Percentiles rank a stretch among this genome's conserved stretches.
These are phyloP conservation scores for Camelina sativa DNA, from an alignment of 345 rosid species.

Conservation along the genomic window DNA sequence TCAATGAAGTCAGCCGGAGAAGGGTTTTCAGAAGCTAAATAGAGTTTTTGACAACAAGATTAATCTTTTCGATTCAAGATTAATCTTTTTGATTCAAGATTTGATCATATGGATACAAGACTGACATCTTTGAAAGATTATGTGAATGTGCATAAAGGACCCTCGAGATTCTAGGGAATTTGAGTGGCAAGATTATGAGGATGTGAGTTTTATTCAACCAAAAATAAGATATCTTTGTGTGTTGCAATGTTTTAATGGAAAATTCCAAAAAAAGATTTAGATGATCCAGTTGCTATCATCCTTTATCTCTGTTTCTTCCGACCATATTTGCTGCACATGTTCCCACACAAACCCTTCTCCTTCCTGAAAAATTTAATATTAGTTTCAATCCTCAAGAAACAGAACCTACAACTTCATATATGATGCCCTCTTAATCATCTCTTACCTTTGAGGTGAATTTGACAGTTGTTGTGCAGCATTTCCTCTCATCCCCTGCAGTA, in stretches of 20 bases:
- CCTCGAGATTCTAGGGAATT: not conserved
- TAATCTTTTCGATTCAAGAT: not conserved
- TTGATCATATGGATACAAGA: not conserved
- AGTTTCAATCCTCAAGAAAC: conserved; percentile 27
- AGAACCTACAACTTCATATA: not conserved
- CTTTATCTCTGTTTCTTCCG: conserved; percentile 53
- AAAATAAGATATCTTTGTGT: not conserved
- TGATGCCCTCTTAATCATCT: conserved; percentile 17
- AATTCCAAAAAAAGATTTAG: not conserved
- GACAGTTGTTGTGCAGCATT: conserved; percentile 61
- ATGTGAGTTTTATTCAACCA: conserved; percentile 25
- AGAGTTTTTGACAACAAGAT: not conserved
- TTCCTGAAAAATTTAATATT: conserved; percentile 44
- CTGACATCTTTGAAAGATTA: not conserved
- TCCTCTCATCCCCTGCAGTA: conserved; percentile 61
- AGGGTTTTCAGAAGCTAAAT: no score
- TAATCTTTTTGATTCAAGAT: not conserved
- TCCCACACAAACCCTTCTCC: conserved; percentile 50
- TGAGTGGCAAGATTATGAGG: not conserved
- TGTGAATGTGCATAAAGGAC: not conserved
- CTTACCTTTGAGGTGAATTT: conserved; percentile 59
- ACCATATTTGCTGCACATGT: conserved; percentile 77
- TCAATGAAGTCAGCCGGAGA: not conserved
- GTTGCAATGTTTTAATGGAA: not conserved
- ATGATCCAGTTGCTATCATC: conserved; percentile 56